Percentiles rank a stretch among this genome's conserved stretches.
phyloP scores from a whole-genome alignment of 2,329 filamentous ascomycete species.

The Fusarium sp. region DNA sequence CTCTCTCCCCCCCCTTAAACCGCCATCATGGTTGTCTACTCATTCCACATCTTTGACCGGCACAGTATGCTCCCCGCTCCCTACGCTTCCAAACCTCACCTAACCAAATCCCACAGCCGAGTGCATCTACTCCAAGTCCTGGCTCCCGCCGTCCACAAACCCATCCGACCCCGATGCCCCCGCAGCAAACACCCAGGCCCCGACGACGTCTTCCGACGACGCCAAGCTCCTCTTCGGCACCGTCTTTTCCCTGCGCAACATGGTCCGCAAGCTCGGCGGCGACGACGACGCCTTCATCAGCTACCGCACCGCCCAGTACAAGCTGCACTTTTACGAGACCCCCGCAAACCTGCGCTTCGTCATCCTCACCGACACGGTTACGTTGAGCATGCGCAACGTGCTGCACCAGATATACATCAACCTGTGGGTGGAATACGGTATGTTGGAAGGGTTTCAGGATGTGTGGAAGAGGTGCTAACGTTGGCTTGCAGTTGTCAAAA shows the following conservation, averaged over 20 bases:
- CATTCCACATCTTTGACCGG: constrained; percentile 98
- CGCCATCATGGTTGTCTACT: constrained; percentile 87
- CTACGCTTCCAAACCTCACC: background rate
- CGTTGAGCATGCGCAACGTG: constrained; percentile 91
- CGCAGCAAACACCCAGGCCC: constrained; percentile 13
- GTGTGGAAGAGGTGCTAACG: background rate
- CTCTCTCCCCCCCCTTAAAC: constrained; percentile 2
- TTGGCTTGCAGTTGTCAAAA: constrained; percentile 70
- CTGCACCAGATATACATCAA: constrained; percentile 99
- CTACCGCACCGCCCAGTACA: constrained; percentile 94
- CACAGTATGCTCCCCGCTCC: constrained; percentile 75
- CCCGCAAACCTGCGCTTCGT: constrained; percentile 96
- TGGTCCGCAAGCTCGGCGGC: constrained; percentile 94
- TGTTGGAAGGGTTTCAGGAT: constrained; percentile 38
- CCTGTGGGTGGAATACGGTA: constrained; percentile 95
- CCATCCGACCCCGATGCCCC: constrained; percentile 31
- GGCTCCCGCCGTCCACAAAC: constrained; percentile 69
- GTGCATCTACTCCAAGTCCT: constrained; percentile 94
- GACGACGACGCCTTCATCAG: constrained; percentile 95
- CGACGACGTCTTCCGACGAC: constrained; percentile 73
- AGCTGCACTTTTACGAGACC: constrained; percentile 99
- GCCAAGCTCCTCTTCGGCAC: constrained; percentile 98
- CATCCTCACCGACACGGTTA: constrained; percentile 91
- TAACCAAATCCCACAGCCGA: constrained; percentile 74
- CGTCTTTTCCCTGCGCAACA: constrained; percentile 95